These are phyloP conservation scores for Plasmodium fragile DNA, from an alignment of 169 alveolate species.

Conservation along the genomic window DNA sequence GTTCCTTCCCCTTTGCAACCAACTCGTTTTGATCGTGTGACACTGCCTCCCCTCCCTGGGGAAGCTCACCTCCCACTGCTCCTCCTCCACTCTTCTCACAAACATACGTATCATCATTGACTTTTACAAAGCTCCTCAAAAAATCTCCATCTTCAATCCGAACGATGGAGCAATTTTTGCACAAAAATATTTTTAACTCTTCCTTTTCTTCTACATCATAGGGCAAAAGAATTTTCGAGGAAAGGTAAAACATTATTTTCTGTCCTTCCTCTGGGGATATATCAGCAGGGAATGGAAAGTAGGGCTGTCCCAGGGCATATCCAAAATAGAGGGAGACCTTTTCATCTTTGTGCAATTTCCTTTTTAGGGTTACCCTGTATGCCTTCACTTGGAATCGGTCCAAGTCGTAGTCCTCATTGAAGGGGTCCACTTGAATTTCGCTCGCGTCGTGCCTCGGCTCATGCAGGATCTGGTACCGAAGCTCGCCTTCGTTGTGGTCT, in stretches of 20 bases:
- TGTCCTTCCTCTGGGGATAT: constrained; percentile 34
- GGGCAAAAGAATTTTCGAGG: constrained; percentile 48
- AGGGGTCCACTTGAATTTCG: constrained; percentile 13
- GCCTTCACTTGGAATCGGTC: constrained; percentile 17
- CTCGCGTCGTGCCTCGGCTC: constrained; percentile 8
- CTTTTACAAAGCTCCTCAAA: constrained; percentile 20
- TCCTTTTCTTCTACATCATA: constrained; percentile 41
- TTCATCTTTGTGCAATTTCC: constrained; percentile 14
- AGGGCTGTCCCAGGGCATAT: constrained; percentile 50
- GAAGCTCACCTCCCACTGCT: neutral
- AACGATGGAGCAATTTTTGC: constrained; percentile 21
- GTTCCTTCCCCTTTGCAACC: neutral
- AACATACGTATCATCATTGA: constrained; percentile 25
- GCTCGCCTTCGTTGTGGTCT: constrained; percentile 12
- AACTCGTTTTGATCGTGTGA: neutral
- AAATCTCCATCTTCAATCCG: constrained; percentile 10
- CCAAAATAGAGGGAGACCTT: neutral
- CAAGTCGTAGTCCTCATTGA: constrained; percentile 37
- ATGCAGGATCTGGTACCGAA: constrained; percentile 4
- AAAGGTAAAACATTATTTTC: constrained; percentile 29
- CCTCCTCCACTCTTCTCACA: neutral
- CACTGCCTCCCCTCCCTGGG: constrained; percentile 4
- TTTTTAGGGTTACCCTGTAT: constrained; percentile 26
- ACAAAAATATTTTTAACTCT: constrained; percentile 29
- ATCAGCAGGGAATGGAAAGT: constrained; percentile 42